Conservation (phyloP, 225 moss, liverwort and hornwort species). For the Straminergon stramineum region DNA sequence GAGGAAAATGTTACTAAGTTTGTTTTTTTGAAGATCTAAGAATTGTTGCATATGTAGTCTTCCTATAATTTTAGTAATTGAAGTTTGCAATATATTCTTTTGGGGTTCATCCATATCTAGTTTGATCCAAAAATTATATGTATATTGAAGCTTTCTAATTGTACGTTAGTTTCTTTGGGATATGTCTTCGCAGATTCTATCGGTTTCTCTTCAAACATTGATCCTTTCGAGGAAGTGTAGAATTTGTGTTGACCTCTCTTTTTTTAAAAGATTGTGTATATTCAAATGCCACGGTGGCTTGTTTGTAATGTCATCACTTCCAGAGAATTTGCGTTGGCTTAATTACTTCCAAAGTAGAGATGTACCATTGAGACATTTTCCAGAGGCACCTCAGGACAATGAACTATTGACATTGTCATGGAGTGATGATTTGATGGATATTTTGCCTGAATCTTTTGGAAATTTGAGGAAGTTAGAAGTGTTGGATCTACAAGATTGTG, state of each 20-base stretch:
- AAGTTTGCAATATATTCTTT: neutral
- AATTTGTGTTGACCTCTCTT: neutral
- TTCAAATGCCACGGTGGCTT: accelerated
- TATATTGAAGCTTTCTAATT: neutral
- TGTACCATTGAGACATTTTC: neutral
- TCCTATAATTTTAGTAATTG: neutral
- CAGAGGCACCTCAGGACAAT: accelerated
- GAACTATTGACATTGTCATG: neutral
- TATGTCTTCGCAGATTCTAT: accelerated
- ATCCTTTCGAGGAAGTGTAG: no score
- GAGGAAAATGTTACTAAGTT: accelerated
- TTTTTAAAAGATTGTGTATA: neutral
- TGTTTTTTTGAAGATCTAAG: neutral
- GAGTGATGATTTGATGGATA: accelerated
- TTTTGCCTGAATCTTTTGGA: neutral
- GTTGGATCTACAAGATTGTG: accelerated
- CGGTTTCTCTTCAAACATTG: neutral
- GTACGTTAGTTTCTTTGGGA: neutral
- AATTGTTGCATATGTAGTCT: neutral
- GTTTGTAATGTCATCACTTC: accelerated
- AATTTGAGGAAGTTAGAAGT: neutral
- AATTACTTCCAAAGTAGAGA: accelerated
- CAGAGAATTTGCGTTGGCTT: neutral
- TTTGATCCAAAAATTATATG: accelerated
- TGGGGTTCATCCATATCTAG: neutral